phyloP scores from a whole-genome alignment of 257 asterid species.

The Solanum arcanum region DNA sequence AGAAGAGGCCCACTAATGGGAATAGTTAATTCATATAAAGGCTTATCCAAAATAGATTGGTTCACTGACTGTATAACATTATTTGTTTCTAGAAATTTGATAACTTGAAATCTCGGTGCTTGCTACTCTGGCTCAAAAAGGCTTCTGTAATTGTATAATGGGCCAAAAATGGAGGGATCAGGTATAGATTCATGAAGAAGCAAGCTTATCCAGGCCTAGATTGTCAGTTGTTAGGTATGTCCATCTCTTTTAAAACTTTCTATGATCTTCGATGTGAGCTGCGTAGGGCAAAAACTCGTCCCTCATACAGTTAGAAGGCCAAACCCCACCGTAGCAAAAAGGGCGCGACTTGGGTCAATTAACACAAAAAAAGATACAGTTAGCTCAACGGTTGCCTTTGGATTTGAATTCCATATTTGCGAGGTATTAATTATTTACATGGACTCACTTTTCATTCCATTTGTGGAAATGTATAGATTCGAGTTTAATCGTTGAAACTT shows the following conservation, averaged over 20 bases:
- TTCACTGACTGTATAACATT: background rate
- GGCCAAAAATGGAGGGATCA: background rate
- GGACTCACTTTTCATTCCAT: background rate
- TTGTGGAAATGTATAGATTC: background rate
- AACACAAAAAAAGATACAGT: background rate
- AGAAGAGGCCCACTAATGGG: background rate
- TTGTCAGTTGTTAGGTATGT: background rate
- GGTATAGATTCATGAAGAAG: background rate
- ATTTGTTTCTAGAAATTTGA: too few species aligned
- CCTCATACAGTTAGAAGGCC: background rate
- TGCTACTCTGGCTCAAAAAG: background rate
- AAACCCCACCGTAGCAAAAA: background rate
- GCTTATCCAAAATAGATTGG: too few species aligned
- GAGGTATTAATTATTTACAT: background rate
- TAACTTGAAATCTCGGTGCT: background rate
- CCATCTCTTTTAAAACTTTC: background rate
- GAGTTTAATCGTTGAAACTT: background rate
- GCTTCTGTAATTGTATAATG: background rate
- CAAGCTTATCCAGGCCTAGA: background rate
- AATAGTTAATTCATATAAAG: background rate
- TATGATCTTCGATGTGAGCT: rapidly evolving
- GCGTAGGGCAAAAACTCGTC: background rate
- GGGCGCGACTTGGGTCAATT: background rate
- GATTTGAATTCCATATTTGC: background rate
- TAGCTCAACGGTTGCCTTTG: background rate